Percentiles rank a stretch among this genome's conserved stretches.
These are phyloP conservation scores for Trypanosoma cruzi DNA, from an alignment of 208 protist genomes.

Conservation along the genomic window DNA sequence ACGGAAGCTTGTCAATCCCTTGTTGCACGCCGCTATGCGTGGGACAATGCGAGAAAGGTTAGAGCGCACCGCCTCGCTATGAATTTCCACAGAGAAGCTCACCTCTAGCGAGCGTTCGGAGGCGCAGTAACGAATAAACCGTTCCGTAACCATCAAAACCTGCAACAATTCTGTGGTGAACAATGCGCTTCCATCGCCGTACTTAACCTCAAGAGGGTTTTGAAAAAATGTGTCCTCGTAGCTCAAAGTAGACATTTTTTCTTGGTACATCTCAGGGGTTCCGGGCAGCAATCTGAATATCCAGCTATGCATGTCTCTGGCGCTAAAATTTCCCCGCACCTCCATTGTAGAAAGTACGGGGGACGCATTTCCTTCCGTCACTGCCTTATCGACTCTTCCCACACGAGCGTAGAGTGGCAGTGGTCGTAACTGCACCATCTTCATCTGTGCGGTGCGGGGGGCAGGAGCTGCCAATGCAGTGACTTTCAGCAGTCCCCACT, in stretches of 20 bases:
- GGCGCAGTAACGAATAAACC: constrained; percentile 25
- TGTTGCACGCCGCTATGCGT: constrained; percentile 42
- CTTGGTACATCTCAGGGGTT: constrained; percentile 48
- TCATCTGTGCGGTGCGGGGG: constrained; percentile 78
- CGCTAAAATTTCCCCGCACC: constrained; percentile 49
- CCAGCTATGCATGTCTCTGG: constrained; percentile 60
- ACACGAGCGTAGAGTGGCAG: constrained; percentile 75
- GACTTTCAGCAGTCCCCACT: constrained; percentile 42
- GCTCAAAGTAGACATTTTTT: constrained; percentile 29
- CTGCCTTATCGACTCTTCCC: constrained; percentile 8
- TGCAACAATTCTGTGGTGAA: constrained; percentile 63
- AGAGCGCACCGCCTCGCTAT: constrained; percentile 15
- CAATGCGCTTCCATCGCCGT: constrained; percentile 19
- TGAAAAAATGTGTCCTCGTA: constrained; percentile 63
- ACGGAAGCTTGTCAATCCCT: constrained; percentile 27
- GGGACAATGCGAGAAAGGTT: constrained; percentile 50
- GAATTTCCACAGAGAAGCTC: constrained; percentile 3
- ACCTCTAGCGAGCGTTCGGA: constrained; percentile 17
- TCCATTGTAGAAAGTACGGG: constrained; percentile 49
- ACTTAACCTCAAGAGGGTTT: constrained; percentile 20
- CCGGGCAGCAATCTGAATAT: constrained; percentile 60
- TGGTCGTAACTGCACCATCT: constrained; percentile 51
- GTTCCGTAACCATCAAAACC: constrained; percentile 44
- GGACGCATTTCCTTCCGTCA: constrained; percentile 15
- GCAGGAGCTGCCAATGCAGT: constrained; percentile 46